Evolutionary conservation across 345 rosid genomes (phyloP).

Genomic region (Syzygium grande): DNA sequence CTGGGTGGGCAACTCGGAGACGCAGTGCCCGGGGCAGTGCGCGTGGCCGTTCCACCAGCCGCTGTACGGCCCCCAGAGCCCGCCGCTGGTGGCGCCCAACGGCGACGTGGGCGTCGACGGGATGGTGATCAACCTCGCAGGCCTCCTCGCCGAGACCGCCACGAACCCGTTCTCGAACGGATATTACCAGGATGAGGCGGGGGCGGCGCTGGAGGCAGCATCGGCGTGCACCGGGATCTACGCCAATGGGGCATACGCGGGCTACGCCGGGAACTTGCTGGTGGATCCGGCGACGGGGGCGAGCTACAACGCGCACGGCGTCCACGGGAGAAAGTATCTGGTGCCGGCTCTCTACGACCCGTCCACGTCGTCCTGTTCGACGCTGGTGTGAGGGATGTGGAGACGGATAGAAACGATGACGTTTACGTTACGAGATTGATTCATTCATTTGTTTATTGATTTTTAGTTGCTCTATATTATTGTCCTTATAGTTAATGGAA

Average conservation of each 20-base stretch:
- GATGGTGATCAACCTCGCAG: conserved; percentile 65
- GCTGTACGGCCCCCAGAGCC: conserved; percentile 59
- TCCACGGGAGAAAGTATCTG: conserved; percentile 59
- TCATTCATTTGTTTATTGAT: neutral
- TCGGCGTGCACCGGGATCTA: conserved; percentile 65
- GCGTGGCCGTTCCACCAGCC: conserved; percentile 96
- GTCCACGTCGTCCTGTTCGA: conserved; percentile 47
- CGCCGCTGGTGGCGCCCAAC: conserved; percentile 64
- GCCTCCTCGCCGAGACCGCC: conserved; percentile 63
- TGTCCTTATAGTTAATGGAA: neutral
- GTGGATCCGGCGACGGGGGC: conserved; percentile 53
- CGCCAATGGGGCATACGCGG: conserved; percentile 87
- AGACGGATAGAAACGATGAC: neutral
- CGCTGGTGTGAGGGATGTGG: conserved; percentile 19
- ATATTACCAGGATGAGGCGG: conserved; percentile 56
- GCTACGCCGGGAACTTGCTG: conserved; percentile 60
- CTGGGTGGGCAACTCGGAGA: conserved; percentile 79
- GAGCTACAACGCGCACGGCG: conserved; percentile 67
- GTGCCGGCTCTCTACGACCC: conserved; percentile 74
- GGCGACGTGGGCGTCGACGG: conserved; percentile 77
- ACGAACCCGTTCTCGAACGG: conserved; percentile 81
- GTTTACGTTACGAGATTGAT: neutral
- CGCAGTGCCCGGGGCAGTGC: conserved; percentile 75
- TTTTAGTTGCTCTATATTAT: neutral
- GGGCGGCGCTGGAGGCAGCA: conserved; percentile 69